Conservation (phyloP, 23 red algal species). For the Agarophyton chilense region DNA sequence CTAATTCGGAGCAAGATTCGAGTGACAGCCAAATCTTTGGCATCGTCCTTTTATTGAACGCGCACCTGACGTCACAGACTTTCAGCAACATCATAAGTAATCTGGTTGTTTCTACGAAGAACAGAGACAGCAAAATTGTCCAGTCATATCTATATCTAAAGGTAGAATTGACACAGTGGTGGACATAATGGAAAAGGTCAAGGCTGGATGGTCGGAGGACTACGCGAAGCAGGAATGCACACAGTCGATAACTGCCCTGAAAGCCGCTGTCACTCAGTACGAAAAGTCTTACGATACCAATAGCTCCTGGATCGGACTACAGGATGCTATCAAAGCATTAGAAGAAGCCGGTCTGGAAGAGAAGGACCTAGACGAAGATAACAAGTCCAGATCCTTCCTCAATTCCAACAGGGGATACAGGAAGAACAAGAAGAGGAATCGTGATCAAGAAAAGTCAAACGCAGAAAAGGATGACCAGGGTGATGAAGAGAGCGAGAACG, state of each 20-base stretch:
- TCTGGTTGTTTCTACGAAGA: background rate
- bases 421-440: background rate
- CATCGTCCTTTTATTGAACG: conserved; percentile 17
- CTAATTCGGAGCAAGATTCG: background rate
- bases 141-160: background rate
- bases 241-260: background rate
- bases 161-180: background rate
- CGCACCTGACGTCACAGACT: background rate
- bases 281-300: too few species aligned
- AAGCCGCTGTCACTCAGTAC: background rate
- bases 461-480: too few species aligned
- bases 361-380: background rate
- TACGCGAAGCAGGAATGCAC: background rate
- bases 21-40: conserved; percentile 30
- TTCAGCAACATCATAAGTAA: conserved; percentile 11
- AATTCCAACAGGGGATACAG: background rate
- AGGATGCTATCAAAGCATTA: background rate
- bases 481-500: too few species aligned
- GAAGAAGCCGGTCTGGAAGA: background rate
- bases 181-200: background rate
- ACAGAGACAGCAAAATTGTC: background rate
- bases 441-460: too few species aligned
- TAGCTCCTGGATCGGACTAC: background rate
- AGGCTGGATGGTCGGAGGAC: too few species aligned
- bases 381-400: background rate